Evolutionary conservation across 2,329 filamentous ascomycete genomes (phyloP), one percentile per base, ranked within the genome.

Genomic region (Xylaria sp.): DNA sequence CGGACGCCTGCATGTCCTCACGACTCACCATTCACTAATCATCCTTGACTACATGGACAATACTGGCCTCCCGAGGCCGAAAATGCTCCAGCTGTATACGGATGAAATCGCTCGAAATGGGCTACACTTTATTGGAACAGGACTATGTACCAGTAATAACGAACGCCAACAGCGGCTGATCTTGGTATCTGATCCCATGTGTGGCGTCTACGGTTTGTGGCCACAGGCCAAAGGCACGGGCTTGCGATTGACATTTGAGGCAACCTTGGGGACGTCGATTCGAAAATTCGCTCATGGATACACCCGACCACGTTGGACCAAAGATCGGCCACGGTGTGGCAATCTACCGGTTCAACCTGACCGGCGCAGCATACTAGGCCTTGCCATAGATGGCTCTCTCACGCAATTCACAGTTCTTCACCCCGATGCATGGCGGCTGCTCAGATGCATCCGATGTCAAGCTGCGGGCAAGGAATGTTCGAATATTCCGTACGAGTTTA

Each of bases 381-480:
- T 91, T 7, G 88, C 87, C 7, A 85, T 94, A 41, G 89, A 93
- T 75, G 93, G 93, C 1, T 89, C 90, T 0, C 75, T 94, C 28
- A 88, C 88, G 70, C 88, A 91, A 65, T 91, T 98, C 74, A 87
- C 87, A 0, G 81, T 94, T 15, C 81, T 98, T 0, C 82, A 85
- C 10, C 75, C 86, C 20, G 80, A 87, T 1, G 86, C 90, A 8
- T 92, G 91, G 88, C 85, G 86, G 7, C 83, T 97, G 3, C 84
- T 98, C 5, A 86, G 87, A 66, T 89, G 95, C 71, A 77, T 98
- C 1, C 91, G 97, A 76, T 91, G 91, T 67, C 78, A 97, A 57
- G 89, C 88, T 34, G 78, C 85, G 56, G 78, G 84, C 31, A 75
- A 78, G 7, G 72, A 76, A 3, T 79, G 89, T 13, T 89, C 84